A percentile compares a stretch with the other conserved stretches of the same genome.
Evolutionary conservation across 768 basidiomycete species (phyloP).

Genomic region (Pulveroboletus sp.): DNA sequence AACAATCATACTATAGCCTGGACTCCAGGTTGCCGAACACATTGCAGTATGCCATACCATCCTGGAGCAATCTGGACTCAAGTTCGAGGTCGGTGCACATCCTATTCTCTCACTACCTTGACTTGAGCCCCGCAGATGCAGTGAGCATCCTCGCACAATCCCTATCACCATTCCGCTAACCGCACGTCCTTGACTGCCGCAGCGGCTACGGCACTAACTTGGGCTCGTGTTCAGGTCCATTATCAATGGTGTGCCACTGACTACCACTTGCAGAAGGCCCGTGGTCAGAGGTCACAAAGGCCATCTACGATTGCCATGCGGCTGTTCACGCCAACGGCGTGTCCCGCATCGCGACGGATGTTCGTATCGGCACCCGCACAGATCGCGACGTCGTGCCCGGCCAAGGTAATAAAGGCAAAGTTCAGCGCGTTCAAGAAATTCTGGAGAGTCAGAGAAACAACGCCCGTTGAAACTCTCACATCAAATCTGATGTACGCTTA

Average conservation of each 20-base stretch:
- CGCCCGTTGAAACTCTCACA: slow-evolving; percentile 3
- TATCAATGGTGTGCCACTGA: slow-evolving; percentile 1
- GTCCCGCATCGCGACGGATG: slow-evolving; percentile 83
- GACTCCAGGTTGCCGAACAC: slow-evolving; percentile 63
- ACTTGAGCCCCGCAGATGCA: slow-evolving; percentile 31
- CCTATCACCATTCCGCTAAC: slow-evolving; percentile 33
- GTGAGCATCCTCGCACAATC: slow-evolving; percentile 23
- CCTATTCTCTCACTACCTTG: neutral
- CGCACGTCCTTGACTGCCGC: neutral
- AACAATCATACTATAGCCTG: neutral
- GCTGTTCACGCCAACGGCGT: slow-evolving; percentile 79
- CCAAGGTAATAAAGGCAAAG: slow-evolving; percentile 76
- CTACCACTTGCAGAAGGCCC: slow-evolving; percentile 61
- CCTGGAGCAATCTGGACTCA: slow-evolving; percentile 79
- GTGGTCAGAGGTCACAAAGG: slow-evolving; percentile 79
- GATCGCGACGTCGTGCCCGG: slow-evolving; percentile 63
- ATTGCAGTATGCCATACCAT: slow-evolving; percentile 82
- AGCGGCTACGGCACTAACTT: slow-evolving; percentile 94
- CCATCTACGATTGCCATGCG: slow-evolving; percentile 88
- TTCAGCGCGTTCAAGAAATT: slow-evolving; percentile 79
- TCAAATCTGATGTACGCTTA: neutral
- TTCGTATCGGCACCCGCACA: slow-evolving; percentile 89
- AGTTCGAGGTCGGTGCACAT: slow-evolving; percentile 61
- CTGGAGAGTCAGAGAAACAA: slow-evolving; percentile 39
- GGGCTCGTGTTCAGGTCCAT: slow-evolving; percentile 38